These are phyloP conservation scores for Lindgomyces ingoldianus DNA, from an alignment of 495 filamentous ascomycete genomes.

Conservation along the genomic window DNA sequence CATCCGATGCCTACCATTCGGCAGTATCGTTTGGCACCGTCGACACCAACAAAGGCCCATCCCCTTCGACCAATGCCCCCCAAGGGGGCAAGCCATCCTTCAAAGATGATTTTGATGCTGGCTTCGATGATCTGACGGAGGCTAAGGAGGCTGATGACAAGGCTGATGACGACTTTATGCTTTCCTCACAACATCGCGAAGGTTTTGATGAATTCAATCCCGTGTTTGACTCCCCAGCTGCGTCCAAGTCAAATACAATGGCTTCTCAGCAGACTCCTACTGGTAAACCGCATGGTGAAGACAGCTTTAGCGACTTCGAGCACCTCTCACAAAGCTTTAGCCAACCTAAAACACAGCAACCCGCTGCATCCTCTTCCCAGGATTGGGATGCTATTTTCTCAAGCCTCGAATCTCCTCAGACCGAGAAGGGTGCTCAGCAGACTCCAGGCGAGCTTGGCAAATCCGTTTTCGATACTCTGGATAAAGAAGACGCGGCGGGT, in stretches of 20 bases:
- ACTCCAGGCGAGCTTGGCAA: slow-evolving; percentile 19
- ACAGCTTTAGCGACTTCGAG: slow-evolving; percentile 57
- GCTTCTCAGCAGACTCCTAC: slow-evolving; percentile 55
- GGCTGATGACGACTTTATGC: slow-evolving; percentile 57
- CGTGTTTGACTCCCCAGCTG: slow-evolving; percentile 57
- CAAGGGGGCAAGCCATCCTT: slow-evolving; percentile 47
- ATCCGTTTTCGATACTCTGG: slow-evolving; percentile 26
- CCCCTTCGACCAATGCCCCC: slow-evolving; percentile 42
- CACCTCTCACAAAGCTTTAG: slow-evolving; percentile 37
- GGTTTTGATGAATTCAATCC: slow-evolving; percentile 69
- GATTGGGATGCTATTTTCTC: slow-evolving; percentile 98
- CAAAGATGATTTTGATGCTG: slow-evolving; percentile 76
- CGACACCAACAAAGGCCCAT: slow-evolving; percentile 37
- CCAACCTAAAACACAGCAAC: slow-evolving; percentile 42
- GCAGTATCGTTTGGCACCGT: slow-evolving; percentile 39
- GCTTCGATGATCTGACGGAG: slow-evolving; percentile 85
- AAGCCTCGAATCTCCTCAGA: slow-evolving; percentile 62
- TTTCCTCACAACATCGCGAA: slow-evolving; percentile 46
- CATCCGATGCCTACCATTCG: slow-evolving; percentile 44
- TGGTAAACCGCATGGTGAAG: slow-evolving; percentile 53
- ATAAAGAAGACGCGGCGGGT: slow-evolving; percentile 25
- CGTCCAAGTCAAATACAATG: slow-evolving; percentile 56
- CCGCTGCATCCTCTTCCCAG: slow-evolving; percentile 53
- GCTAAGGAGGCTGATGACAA: slow-evolving; percentile 85
- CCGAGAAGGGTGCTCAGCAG: slow-evolving; percentile 28